Evolutionary conservation across 805 yeast species (phyloP), one percentile per base, ranked within the genome.

Genomic region (Osmozyma mogii): DNA sequence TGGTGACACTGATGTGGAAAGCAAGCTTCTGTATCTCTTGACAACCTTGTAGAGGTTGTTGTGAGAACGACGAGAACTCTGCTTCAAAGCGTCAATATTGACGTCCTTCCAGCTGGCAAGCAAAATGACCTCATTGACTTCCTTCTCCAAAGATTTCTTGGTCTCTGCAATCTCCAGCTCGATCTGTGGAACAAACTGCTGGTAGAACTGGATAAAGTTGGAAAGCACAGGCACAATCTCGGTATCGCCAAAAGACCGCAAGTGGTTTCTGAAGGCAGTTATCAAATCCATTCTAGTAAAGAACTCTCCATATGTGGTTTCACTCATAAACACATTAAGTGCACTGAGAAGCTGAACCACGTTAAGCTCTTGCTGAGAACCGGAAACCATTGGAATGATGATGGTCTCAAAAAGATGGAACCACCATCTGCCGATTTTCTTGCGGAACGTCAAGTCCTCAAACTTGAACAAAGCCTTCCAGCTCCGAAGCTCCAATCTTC

Each of bases 31-130:
- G 50, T 84, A 92, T 52, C 85, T 85, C 34, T 87, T 70, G 8
- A 89, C 81, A 29, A 83, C 52, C 54, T 87, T 92, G 71, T 79
- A 89, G 30, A 92, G 73, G 43, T 68, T 75, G 40, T 75, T 74
- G 49, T 94, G 98, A 1, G 96, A 87, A 27, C 81, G 73, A 40
- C 85, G 76, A 5, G 98, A 92, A 55, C 96, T 84, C 55, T 88
- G 96, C 43, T 84, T 87, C 45, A 92, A 66, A 0, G 98, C 95
- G 48, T 83, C 94, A 25, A 87, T 74, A 47, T 92, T 94, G 9
- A 87, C 88, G 58, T 92, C 99, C 44, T 88, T 87, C 97, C 97
- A 94, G 46, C 95, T 84, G 1, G 98, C 96, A 10, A 92, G 64
- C 25, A 84, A 58, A 24, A 92, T 85, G 3, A 87, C 78, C 34